Conservation (phyloP, 257 asterid species). For the Plantago major region DNA sequence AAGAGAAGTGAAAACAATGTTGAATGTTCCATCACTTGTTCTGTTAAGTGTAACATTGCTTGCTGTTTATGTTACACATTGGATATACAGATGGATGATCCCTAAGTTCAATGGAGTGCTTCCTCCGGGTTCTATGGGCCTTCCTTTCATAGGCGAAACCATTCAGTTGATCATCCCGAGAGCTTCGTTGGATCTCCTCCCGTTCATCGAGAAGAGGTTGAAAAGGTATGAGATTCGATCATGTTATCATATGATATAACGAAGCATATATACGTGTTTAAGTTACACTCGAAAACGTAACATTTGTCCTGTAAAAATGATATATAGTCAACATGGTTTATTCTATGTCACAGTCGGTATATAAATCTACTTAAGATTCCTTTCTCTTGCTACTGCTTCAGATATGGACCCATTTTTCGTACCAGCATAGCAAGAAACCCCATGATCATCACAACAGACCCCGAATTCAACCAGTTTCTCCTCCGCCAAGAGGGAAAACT, state of each 20-base stretch:
- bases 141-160: conserved; percentile 66
- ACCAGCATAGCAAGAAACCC: conserved; percentile 71
- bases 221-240: conserved; percentile 29
- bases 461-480: conserved; percentile 67
- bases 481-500: conserved; percentile 70
- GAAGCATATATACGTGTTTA: no score
- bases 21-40: conserved; percentile 24
- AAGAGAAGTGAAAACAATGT: background rate
- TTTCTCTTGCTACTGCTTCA: conserved; percentile 10
- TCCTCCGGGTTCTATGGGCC: conserved; percentile 82
- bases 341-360: no score
- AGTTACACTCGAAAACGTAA: no score
- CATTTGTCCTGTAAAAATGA: no score
- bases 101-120: conserved; percentile 67
- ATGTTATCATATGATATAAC: no score
- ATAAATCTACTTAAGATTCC: no score
- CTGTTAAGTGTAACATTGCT: conserved; percentile 28
- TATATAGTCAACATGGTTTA: background rate
- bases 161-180: conserved; percentile 57
- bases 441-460: conserved; percentile 59
- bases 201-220: conserved; percentile 55
- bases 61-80: conserved; percentile 28
- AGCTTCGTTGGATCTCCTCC: conserved; percentile 64
- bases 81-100: conserved; percentile 64
- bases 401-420: conserved; percentile 60